Conservation (phyloP, 176 grass and related monocot genomes). For the Raddia distichophylla region DNA sequence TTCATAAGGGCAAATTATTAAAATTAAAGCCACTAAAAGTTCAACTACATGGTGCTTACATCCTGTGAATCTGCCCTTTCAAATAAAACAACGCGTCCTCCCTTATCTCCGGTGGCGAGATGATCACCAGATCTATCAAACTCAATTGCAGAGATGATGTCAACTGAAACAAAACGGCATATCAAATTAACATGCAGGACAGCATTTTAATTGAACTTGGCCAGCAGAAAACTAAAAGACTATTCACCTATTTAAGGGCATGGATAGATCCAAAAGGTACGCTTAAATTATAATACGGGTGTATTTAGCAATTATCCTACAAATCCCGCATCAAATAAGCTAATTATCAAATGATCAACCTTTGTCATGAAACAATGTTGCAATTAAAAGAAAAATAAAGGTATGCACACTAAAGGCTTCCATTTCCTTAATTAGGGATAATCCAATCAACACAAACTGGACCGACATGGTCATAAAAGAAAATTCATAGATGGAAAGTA, state of each 20-base stretch:
- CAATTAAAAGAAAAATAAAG: not conserved
- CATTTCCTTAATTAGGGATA: not conserved
- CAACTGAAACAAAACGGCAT: slow-evolving; percentile 64
- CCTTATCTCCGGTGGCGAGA: slow-evolving; percentile 95
- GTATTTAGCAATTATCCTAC: slow-evolving; percentile 14
- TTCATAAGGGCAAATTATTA: slow-evolving; percentile 37
- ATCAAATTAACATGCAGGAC: slow-evolving; percentile 20
- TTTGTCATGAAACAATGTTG: not conserved
- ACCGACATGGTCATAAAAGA: not conserved
- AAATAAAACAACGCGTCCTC: slow-evolving; percentile 89
- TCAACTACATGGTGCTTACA: slow-evolving; percentile 58
- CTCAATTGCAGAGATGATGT: slow-evolving; percentile 94
- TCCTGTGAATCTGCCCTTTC: slow-evolving; percentile 75
- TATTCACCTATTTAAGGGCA: slow-evolving; percentile 17
- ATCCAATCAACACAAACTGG: not conserved
- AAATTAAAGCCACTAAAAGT: slow-evolving; percentile 29
- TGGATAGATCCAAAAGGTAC: slow-evolving; percentile 15
- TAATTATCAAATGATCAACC: slow-evolving; percentile 11
- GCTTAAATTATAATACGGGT: slow-evolving; percentile 30
- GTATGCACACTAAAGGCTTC: slow-evolving; percentile 4
- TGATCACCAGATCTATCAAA: slow-evolving; percentile 93
- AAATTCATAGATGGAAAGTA: not conserved
- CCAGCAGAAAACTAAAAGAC: slow-evolving; percentile 15
- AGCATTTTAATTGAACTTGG: slow-evolving; percentile 32
- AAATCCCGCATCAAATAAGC: slow-evolving; percentile 7